Base-by-base conservation (phyloP, 1,284 basidiomycete genomes). In the Mycena citricolor region DNA sequence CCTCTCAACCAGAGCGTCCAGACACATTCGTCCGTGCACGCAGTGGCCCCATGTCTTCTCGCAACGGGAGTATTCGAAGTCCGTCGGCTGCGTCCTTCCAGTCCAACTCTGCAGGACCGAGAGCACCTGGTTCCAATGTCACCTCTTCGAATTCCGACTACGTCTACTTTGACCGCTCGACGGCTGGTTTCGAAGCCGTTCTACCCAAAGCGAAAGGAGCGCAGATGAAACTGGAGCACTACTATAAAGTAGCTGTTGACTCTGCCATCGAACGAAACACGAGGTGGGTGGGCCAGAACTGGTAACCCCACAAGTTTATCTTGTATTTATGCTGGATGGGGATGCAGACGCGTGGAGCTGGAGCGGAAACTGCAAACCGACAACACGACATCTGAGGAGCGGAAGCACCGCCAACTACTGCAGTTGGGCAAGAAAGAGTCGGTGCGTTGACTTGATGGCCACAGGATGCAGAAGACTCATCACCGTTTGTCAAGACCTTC, bases 181-280 rank as follows among this genome's bases (percentile, higher is more conserved):
- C 83, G 11, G 63, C 68, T 33, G 76, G 76, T 37, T 88, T 94
- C 61, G 83, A 83, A 19, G 83, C 88, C 47, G 84, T 86, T 23
- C 64, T 84, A 51, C 83, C 90, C 32, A 85, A 87, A 57, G 89
- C 90, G 8, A 93, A 90, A 57, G 82, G 81, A 29, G 91, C 92
- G 12, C 92, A 94, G 64, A 73, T 95, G 51, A 94, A 93, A 66
- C 73, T 95, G 39, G 92, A 95, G 66, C 83, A 92, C 61, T 92
- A 83, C 59, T 97, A 95, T 69, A 94, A 94, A 64, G 81, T 93
- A 44, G 87, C 88, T 1, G 92, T 97, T 21, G 90, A 94, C 65
- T 81, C 89, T 45, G 92, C 93, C 22, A 87, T 97, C 30, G 90
- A 93, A 59, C 73, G 93, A 41, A 94, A 94, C 61, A 77, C 83